Conservation (phyloP, 495 filamentous ascomycete genomes). For the Talaromyces proteolyticus region DNA sequence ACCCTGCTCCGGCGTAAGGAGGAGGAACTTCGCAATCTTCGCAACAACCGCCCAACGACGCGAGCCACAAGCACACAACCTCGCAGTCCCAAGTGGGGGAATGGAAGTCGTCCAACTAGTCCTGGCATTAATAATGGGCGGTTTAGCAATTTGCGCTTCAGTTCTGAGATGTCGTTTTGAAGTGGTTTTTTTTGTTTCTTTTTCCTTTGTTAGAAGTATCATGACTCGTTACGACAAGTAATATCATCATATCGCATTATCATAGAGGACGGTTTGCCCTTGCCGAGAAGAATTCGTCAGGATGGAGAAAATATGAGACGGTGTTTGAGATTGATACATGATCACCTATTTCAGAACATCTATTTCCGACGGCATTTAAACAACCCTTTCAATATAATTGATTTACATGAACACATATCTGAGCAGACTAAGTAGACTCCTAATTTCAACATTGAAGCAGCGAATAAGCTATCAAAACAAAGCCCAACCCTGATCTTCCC, state of each 20-base stretch:
- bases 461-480: too few species aligned
- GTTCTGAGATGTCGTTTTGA: conserved; percentile 32
- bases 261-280: neutral
- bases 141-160: conserved; percentile 30
- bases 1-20: conserved; percentile 53
- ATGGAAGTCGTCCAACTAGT: conserved; percentile 37
- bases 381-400: too few species aligned
- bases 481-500: too few species aligned
- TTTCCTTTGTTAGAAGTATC: too few species aligned
- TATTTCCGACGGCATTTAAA: too few species aligned
- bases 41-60: conserved; percentile 41
- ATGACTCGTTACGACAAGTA: neutral
- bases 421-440: too few species aligned
- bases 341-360: too few species aligned
- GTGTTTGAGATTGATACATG: too few species aligned
- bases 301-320: neutral
- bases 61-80: conserved; percentile 42
- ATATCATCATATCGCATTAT: neutral
- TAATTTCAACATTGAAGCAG: too few species aligned
- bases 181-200: neutral
- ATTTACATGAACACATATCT: too few species aligned
- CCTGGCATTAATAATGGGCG: conserved; percentile 32
- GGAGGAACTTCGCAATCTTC: conserved; percentile 52
- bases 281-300: neutral
- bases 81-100: conserved; percentile 35